phyloP scores from a whole-genome alignment of 352 stramenopile species.

The Globisporangium middletonii region DNA sequence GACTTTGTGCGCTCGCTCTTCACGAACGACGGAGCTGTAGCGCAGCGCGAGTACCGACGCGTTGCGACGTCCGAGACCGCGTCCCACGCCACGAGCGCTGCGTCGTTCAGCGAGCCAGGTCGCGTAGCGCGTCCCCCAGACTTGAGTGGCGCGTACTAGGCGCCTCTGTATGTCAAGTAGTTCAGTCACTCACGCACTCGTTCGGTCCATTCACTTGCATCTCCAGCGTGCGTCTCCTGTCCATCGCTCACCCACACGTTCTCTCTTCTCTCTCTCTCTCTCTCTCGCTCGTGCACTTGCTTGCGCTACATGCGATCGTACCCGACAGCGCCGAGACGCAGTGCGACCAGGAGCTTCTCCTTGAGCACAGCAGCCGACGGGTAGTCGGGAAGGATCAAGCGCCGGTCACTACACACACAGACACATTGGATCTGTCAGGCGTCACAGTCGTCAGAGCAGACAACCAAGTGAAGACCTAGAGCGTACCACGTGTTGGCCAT shows the following conservation, averaged over 20 bases:
- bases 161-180: background rate
- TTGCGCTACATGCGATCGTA: conserved; percentile 71
- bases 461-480: background rate
- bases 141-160: conserved; percentile 19
- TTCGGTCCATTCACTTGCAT: background rate
- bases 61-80: conserved; percentile 20
- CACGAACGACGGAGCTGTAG: conserved; percentile 18
- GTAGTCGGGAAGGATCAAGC: conserved; percentile 67
- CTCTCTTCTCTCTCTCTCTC: background rate
- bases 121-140: conserved; percentile 35
- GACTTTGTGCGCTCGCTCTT: conserved; percentile 75
- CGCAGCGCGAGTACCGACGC: conserved; percentile 39
- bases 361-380: conserved; percentile 38
- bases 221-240: background rate
- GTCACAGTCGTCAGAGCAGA: background rate
- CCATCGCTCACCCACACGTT: background rate
- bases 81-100: background rate
- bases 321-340: conserved; percentile 56
- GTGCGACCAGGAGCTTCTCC: conserved; percentile 54
- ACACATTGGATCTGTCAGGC: background rate
- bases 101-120: conserved; percentile 55
- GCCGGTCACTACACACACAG: conserved; percentile 41
- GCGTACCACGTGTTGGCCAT: conserved; percentile 75
- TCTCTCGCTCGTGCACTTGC: background rate
- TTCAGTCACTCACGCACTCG: background rate